A percentile compares a stretch with the other conserved stretches of the same genome.
Conservation (phyloP, 257 asterid genomes). For the Cruciata laevipes region DNA sequence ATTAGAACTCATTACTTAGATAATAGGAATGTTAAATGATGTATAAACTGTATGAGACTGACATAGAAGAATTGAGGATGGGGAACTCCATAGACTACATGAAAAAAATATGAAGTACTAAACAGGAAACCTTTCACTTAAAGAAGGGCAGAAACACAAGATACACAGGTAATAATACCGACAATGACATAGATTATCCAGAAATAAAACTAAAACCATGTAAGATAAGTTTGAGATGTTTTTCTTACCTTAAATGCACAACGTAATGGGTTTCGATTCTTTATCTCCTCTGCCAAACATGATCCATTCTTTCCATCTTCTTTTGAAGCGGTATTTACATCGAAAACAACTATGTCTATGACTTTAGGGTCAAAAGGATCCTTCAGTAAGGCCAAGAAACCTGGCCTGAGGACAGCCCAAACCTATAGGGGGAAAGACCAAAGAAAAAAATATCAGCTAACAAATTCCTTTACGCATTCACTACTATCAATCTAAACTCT, state of each 20-base stretch:
- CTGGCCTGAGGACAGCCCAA: conserved; percentile 89
- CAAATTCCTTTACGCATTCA: not conserved
- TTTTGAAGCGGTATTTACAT: conserved; percentile 46
- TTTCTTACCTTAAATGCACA: conserved; percentile 68
- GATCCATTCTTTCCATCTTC: conserved; percentile 40
- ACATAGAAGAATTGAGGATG: not conserved
- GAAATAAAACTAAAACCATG: not conserved
- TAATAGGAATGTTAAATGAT: not conserved
- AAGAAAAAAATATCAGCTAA: not conserved
- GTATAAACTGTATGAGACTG: not conserved
- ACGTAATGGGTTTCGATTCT: conserved; percentile 62
- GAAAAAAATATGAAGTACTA: not conserved
- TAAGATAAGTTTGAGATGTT: conserved; percentile 7
- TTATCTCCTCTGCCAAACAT: conserved; percentile 47
- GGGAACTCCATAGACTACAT: not conserved
- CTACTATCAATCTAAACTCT: not conserved
- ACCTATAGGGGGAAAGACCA: conserved; percentile 44
- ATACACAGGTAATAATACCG: not conserved
- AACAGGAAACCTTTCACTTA: not conserved
- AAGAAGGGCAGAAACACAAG: not conserved
- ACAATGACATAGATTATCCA: not conserved
- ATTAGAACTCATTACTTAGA: not conserved
- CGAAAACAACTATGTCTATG: conserved; percentile 69
- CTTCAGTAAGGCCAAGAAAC: conserved; percentile 81
- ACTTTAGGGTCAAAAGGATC: conserved; percentile 67